Percentiles rank a stretch among this genome's conserved stretches.
These are phyloP conservation scores for Geranium brycei DNA, from an alignment of 345 rosid species.

Conservation along the genomic window DNA sequence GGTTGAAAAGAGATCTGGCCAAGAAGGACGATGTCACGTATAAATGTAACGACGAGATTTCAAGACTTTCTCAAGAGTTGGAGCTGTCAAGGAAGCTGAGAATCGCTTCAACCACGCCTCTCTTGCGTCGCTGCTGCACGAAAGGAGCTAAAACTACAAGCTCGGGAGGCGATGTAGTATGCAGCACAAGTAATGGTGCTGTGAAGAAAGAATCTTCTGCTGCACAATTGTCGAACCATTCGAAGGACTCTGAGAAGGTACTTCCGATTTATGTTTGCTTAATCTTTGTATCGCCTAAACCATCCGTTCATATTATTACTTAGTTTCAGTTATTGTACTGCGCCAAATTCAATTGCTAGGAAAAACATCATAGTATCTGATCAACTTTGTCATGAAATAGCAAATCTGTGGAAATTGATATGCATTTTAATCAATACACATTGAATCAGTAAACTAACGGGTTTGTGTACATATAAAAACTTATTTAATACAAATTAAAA, in stretches of 20 bases:
- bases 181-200: slow-evolving; percentile 3
- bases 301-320: not conserved
- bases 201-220: slow-evolving; percentile 32
- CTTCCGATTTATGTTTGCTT: too few relatives aligned
- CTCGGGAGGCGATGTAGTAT: slow-evolving; percentile 9
- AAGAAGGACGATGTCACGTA: slow-evolving; percentile 37
- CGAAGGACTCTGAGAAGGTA: slow-evolving; percentile 41
- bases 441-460: too few relatives aligned
- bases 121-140: slow-evolving; percentile 24
- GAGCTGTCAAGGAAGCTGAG: slow-evolving; percentile 36
- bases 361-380: too few relatives aligned
- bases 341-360: too few relatives aligned
- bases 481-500: too few relatives aligned
- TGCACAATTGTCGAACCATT: slow-evolving; percentile 10
- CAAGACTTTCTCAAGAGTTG: slow-evolving; percentile 35
- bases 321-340: too few relatives aligned
- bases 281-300: too few relatives aligned
- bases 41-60: slow-evolving; percentile 30
- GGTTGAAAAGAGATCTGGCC: slow-evolving; percentile 30
- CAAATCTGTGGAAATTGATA: too few relatives aligned
- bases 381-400: too few relatives aligned
- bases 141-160: slow-evolving; percentile 19
- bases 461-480: too few relatives aligned
- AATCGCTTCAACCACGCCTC: slow-evolving; percentile 26
- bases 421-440: too few relatives aligned